phyloP scores from a whole-genome alignment of 78 protist genomes.

The Blattamonas nauphoetae region DNA sequence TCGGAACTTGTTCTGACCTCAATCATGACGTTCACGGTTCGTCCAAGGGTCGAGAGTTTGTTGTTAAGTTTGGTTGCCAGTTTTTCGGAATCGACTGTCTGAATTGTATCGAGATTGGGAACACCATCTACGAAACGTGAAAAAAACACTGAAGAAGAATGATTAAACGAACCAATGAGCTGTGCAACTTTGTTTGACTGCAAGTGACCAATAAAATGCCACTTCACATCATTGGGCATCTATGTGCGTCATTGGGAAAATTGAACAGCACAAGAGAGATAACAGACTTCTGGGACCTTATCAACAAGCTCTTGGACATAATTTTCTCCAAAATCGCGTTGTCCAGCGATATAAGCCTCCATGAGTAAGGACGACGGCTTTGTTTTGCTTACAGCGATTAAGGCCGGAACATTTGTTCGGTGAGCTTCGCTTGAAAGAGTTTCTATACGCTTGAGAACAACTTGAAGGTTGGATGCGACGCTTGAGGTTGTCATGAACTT shows the following conservation, averaged over 20 bases:
- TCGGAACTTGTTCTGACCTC: background rate
- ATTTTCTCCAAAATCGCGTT: constrained; percentile 68
- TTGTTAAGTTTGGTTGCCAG: constrained; percentile 11
- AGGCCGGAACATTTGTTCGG: background rate
- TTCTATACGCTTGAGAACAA: background rate
- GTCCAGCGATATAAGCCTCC: constrained; percentile 41
- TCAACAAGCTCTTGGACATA: constrained; percentile 52
- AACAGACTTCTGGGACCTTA: constrained; percentile 33
- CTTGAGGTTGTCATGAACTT: no score
- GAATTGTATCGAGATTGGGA: background rate
- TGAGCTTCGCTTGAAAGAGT: background rate
- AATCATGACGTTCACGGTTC: background rate
- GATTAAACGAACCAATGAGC: background rate
- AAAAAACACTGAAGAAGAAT: background rate
- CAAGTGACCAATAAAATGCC: constrained; percentile 32
- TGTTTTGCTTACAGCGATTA: constrained; percentile 68
- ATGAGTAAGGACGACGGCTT: constrained; percentile 33
- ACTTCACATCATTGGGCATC: constrained; percentile 8
- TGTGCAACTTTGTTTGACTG: constrained; percentile 18
- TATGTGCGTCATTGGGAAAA: background rate
- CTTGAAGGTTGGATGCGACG: no score
- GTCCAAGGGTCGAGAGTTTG: background rate
- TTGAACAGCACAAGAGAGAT: background rate
- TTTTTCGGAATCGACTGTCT: constrained; percentile 11
- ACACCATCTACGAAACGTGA: background rate